Percentiles rank a stretch among this genome's conserved stretches.
Evolutionary conservation across 2,329 filamentous ascomycete species (phyloP).

Genomic region (Aspergillus versicolor): DNA sequence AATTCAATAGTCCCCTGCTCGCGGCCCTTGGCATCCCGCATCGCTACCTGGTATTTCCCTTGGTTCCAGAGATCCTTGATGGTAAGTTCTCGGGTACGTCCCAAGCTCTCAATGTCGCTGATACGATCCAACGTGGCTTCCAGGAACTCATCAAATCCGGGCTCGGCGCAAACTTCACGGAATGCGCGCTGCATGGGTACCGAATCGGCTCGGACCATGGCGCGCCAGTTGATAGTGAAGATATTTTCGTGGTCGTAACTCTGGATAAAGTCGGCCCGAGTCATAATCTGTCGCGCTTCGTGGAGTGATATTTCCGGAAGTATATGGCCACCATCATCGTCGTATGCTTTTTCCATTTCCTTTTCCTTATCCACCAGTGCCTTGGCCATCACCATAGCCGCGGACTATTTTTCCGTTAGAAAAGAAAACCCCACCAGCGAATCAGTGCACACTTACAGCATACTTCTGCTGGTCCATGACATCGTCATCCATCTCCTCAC

Average conservation of each 20-base stretch:
- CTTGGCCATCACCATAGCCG: slow-evolving; percentile 88
- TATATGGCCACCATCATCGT: slow-evolving; percentile 66
- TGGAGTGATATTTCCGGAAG: slow-evolving; percentile 80
- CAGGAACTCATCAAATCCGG: slow-evolving; percentile 78
- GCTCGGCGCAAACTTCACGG: slow-evolving; percentile 71
- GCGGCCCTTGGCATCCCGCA: slow-evolving; percentile 48
- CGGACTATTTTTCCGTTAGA: slow-evolving; percentile 56
- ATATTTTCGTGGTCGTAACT: slow-evolving; percentile 90
- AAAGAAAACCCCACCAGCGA: background rate
- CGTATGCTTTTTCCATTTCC: slow-evolving; percentile 61
- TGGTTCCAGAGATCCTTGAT: slow-evolving; percentile 90
- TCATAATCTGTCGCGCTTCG: slow-evolving; percentile 88
- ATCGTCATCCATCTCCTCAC: slow-evolving; percentile 83
- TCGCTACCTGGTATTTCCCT: slow-evolving; percentile 71
- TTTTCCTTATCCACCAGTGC: slow-evolving; percentile 83
- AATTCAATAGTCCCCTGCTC: slow-evolving; percentile 50
- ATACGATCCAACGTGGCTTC: slow-evolving; percentile 83
- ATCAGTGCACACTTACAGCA: slow-evolving; percentile 60
- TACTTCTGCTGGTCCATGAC: slow-evolving; percentile 99
- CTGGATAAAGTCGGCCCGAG: slow-evolving; percentile 89
- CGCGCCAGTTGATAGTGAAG: slow-evolving; percentile 86
- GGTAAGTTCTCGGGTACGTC: slow-evolving; percentile 89
- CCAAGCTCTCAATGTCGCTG: slow-evolving; percentile 86
- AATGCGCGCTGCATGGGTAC: slow-evolving; percentile 97
- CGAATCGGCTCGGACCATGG: slow-evolving; percentile 85